Conservation (phyloP, 345 rosid genomes). For the Lenwebbia sp. region DNA sequence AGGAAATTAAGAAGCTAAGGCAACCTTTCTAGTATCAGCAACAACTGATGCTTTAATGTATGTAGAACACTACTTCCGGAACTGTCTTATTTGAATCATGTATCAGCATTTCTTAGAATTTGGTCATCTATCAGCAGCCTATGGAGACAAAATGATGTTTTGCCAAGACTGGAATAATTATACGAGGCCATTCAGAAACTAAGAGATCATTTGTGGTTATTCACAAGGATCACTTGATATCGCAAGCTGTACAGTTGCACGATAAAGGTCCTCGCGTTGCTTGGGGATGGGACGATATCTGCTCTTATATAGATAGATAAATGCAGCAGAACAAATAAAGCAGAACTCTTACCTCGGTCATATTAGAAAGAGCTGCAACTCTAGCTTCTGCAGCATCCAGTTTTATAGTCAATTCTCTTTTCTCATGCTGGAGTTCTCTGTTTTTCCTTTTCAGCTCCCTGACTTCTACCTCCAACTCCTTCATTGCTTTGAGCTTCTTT, state of each 20-base stretch:
- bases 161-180: background rate
- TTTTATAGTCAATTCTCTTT: constrained; percentile 72
- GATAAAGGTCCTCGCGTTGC: background rate
- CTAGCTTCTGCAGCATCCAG: constrained; percentile 81
- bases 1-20: background rate
- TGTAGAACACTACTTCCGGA: background rate
- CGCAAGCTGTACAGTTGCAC: background rate
- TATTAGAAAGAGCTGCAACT: constrained; percentile 56
- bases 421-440: constrained; percentile 90
- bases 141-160: background rate
- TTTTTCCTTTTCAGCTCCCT: constrained; percentile 89
- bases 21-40: background rate
- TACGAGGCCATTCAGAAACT: background rate
- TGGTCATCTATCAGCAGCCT: background rate
- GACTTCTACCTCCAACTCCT: constrained; percentile 73
- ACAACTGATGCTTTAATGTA: background rate
- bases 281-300: background rate
- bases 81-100: background rate
- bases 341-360: constrained; percentile 67
- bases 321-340: background rate
- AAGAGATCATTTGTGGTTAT: background rate
- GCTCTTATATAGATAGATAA: background rate
- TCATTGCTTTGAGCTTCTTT: constrained; percentile 58
- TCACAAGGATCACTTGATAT: background rate
- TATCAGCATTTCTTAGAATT: background rate